Conservation (phyloP, 2,329 filamentous ascomycete genomes). For the Colletotrichum chlorophyti region DNA sequence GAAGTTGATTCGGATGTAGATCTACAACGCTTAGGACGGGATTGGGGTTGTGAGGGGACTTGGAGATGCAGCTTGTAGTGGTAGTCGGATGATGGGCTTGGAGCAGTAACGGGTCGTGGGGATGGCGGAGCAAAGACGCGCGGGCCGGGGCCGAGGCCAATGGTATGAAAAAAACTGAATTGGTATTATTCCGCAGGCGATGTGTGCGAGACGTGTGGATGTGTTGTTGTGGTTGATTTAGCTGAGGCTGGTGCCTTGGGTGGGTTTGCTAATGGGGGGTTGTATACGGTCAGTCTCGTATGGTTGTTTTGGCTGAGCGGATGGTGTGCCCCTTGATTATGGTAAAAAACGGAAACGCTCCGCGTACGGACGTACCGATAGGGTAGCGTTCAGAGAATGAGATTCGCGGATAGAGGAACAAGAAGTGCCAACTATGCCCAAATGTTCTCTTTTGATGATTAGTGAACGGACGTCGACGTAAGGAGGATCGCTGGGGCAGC, state of each 20-base stretch:
- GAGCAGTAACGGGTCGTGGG: slow-evolving; percentile 27
- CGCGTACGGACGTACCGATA: no score
- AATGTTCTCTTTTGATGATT: background rate
- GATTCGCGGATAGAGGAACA: no score
- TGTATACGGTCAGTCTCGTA: background rate
- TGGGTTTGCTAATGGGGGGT: background rate
- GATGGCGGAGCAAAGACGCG: slow-evolving; percentile 21
- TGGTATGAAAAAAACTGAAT: no score
- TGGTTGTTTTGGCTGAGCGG: background rate
- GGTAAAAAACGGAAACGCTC: no score
- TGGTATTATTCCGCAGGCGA: background rate
- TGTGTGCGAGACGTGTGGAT: background rate
- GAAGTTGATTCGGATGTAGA: slow-evolving; percentile 20
- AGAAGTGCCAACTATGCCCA: background rate
- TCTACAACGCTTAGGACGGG: background rate
- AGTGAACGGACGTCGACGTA: background rate
- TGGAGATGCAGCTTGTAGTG: no score
- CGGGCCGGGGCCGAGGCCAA: no score
- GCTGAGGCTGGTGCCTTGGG: background rate
- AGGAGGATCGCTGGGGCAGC: background rate
- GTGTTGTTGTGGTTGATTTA: background rate
- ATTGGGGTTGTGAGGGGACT: slow-evolving; percentile 4
- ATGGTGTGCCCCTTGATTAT: background rate
- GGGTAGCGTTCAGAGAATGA: no score
- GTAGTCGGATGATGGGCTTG: no score